Evolutionary conservation across 352 stramenopile species (phyloP).

Genomic region (Globisporangium iwayamae): DNA sequence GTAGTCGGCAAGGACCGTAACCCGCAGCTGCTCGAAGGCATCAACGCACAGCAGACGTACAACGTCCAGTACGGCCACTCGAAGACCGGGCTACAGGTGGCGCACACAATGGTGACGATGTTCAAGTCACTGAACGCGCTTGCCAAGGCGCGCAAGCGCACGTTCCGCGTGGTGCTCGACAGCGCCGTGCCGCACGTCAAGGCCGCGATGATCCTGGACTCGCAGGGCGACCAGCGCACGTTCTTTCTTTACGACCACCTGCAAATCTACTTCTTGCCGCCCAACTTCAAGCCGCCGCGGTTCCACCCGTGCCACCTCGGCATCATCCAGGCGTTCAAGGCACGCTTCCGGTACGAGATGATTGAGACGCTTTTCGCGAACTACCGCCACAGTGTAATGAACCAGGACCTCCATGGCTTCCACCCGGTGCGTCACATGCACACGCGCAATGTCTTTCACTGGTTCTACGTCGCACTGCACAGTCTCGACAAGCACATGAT

Average conservation of each 20-base stretch:
- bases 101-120: conserved; percentile 73
- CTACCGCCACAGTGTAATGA: conserved; percentile 50
- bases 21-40: conserved; percentile 50
- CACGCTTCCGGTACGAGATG: conserved; percentile 72
- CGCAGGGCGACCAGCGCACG: conserved; percentile 80
- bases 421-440: conserved; percentile 52
- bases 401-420: conserved; percentile 46
- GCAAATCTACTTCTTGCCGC: conserved; percentile 77
- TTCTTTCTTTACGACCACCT: conserved; percentile 85
- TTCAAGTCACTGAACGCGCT: conserved; percentile 77
- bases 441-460: conserved; percentile 83
- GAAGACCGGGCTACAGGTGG: conserved; percentile 79
- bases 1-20: conserved; percentile 70
- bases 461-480: conserved; percentile 70
- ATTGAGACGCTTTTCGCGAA: conserved; percentile 71
- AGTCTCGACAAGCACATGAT: conserved; percentile 70
- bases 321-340: conserved; percentile 78
- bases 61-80: conserved; percentile 79
- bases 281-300: conserved; percentile 68
- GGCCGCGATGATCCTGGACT: conserved; percentile 82
- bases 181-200: conserved; percentile 82
- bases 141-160: conserved; percentile 66
- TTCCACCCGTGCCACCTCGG: conserved; percentile 78
- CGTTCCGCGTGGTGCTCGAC: conserved; percentile 79
- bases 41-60: conserved; percentile 59